These are phyloP conservation scores for Lactarius pseudohatsudake DNA, from an alignment of 768 basidiomycete genomes.

Conservation along the genomic window DNA sequence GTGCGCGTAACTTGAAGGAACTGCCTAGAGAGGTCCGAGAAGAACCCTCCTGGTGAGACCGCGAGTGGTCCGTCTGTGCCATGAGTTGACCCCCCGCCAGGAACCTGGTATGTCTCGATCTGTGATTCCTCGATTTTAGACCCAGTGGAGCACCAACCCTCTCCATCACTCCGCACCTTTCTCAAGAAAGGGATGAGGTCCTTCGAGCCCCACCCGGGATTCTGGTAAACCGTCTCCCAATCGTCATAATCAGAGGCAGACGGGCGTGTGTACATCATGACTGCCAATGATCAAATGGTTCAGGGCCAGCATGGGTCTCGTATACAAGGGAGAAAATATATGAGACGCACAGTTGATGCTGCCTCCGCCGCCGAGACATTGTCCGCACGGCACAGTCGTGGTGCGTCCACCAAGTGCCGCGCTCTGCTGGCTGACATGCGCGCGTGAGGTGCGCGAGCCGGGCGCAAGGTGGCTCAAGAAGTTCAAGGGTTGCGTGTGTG, in stretches of 20 bases:
- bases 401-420: constrained; percentile 47
- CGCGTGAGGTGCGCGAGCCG: constrained; percentile 44
- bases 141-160: neutral
- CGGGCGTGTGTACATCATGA: constrained; percentile 55
- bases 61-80: constrained; percentile 50
- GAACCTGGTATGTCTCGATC: constrained; percentile 42
- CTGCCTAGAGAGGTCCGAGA: constrained; percentile 32
- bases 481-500: constrained; percentile 55
- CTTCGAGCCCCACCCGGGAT: constrained; percentile 60
- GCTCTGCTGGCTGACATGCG: constrained; percentile 42
- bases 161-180: constrained; percentile 43
- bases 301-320: neutral
- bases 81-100: constrained; percentile 38
- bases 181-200: constrained; percentile 55
- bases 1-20: constrained; percentile 31
- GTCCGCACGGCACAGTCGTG: constrained; percentile 45
- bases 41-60: constrained; percentile 34
- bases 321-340: neutral
- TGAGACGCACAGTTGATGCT: constrained; percentile 48
- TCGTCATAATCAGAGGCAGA: constrained; percentile 59
- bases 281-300: constrained; percentile 11
- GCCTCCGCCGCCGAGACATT: constrained; percentile 62
- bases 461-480: constrained; percentile 45
- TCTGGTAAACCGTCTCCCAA: constrained; percentile 51
- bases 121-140: constrained; percentile 15